Percentiles rank a stretch among this genome's conserved stretches.
Evolutionary conservation across 495 filamentous ascomycete species (phyloP).

Genomic region (Talaromyces trachyspermus): DNA sequence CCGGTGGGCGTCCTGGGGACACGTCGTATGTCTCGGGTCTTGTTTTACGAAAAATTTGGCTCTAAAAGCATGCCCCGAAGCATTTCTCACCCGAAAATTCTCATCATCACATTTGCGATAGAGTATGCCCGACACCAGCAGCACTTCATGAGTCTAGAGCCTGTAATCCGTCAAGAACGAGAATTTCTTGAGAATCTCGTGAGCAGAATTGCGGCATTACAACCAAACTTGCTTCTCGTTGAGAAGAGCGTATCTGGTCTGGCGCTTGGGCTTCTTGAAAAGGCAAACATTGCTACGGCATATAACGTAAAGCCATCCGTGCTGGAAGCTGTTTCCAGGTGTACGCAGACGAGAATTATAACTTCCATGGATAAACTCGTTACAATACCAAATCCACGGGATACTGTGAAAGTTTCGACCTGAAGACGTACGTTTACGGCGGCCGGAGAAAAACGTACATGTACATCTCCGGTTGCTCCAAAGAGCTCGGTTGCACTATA

Average conservation of each 20-base stretch:
- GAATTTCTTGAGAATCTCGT: slow-evolving; percentile 92
- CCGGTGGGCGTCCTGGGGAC: slow-evolving; percentile 81
- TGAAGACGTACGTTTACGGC: slow-evolving; percentile 85
- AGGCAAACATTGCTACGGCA: slow-evolving; percentile 82
- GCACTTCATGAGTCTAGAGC: slow-evolving; percentile 97
- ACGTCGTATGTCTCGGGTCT: slow-evolving; percentile 92
- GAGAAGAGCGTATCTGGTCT: slow-evolving; percentile 86
- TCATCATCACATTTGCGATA: slow-evolving; percentile 91
- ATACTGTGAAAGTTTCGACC: slow-evolving; percentile 76
- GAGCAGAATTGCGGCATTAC: slow-evolving; percentile 78
- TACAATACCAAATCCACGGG: slow-evolving; percentile 70
- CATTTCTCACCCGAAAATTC: slow-evolving; percentile 74
- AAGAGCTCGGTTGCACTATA: slow-evolving; percentile 92
- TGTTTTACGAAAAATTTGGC: slow-evolving; percentile 94
- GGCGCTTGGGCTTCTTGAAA: slow-evolving; percentile 76
- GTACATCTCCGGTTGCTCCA: slow-evolving; percentile 87
- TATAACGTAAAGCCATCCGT: slow-evolving; percentile 97
- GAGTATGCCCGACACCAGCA: slow-evolving; percentile 93
- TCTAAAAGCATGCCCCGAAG: slow-evolving; percentile 85
- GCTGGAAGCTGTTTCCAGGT: slow-evolving; percentile 87
- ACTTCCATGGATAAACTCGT: slow-evolving; percentile 93
- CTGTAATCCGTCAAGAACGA: slow-evolving; percentile 92
- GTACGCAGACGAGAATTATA: slow-evolving; percentile 82
- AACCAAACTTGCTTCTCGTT: slow-evolving; percentile 78
- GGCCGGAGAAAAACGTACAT: slow-evolving; percentile 89